Evolutionary conservation across 306 rosid species (phyloP), one percentile per base, ranked within the genome.

Genomic region (Ammopiptanthus mongolicus): DNA sequence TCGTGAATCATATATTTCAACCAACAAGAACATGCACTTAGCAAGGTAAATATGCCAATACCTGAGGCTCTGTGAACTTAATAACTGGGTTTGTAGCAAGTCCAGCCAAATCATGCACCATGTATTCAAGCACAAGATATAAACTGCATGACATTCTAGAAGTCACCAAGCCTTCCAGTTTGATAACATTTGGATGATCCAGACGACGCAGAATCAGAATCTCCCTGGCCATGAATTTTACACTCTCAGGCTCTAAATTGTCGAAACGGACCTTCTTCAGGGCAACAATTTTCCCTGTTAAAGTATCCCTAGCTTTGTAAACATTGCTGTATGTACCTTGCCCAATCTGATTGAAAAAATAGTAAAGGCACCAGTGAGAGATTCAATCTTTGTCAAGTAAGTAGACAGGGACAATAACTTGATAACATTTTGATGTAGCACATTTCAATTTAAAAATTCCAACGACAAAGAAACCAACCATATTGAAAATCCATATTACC

Each of bases 61-160:
- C 87, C 84, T 84, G 87, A 66, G 85, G 7, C 47, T 84, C 84
- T 5, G 85, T 76, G 79, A 84, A 80, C 85, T 84, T 76, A 19
- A 84, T 78, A 2, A 80, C 74, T 2, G 87, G 85, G 62, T 76
- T 81, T 42, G 87, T 80, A 56, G 87, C 87, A 28, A 84, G 87
- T 18, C 87, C 87, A 76, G 87, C 87, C 71, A 84, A 58, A 78
- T 84, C 87, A 76, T 84, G 87, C 36, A 68, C 87, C 87, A 80
- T 84, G 61, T 75, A 83, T 73, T 83, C 87, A 71, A 83, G 75
- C 19, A 83, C 87, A 41, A 83, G 87, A 61, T 83, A 83, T 17
- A 83, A 71, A 62, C 87, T 83, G 62, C 87, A 83, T 1, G 87
- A 83, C 87, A 83, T 83, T 77, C 87, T 79, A 29, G 87, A 83